Base-by-base conservation (phyloP, 805 yeast genomes). In the Cyberlindnera meyerae region DNA sequence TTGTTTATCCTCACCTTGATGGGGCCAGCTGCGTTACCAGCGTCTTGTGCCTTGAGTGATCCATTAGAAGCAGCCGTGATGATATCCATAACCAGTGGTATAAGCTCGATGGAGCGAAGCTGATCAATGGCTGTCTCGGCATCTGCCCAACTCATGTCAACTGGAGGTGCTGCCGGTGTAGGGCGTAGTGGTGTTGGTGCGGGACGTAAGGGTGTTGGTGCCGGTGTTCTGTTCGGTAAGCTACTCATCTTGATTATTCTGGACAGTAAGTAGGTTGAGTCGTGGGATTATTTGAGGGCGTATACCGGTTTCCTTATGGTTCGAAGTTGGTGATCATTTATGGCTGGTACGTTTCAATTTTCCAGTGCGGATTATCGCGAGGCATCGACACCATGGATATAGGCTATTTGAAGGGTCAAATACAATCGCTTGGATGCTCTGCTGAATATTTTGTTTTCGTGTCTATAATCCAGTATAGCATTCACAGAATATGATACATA, bases 1-100 rank as follows among this genome's bases (percentile, higher is more conserved):
- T 51, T 61, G 34, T 52, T 54, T 18, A 71, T 40, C 42, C 73
- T 51, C 16, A 70, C 60, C 25, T 72, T 56, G 24, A 72, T 62
- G 11, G 70, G 54, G 15, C 77, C 77, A 20, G 72, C 46, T 6
- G 68, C 61, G 44, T 65, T 67, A 22, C 62, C 68, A 27, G 64
- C 62, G 33, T 68, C 73, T 35, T 65, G 65, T 0, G 71, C 68
- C n/a, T 65, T 41, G 2, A 67, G 47, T 35, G 60, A 57, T 0
- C 71, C 72, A 2, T 53, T 44, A 30, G 63, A 60, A 9, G 68
- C 58, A 31, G 56, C 61, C 32, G 66, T 71, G 6, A 68, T 51
- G 15, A 64, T 47, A 30, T 67, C 72, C 38, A 68, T 41, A 6
- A 68, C 48, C 22, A 67, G 31, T 2, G 73, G 71, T 3, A 68